Evolutionary conservation across 225 moss, liverwort and hornwort species (phyloP).

Genomic region (Rhytidiadelphus loreus): DNA sequence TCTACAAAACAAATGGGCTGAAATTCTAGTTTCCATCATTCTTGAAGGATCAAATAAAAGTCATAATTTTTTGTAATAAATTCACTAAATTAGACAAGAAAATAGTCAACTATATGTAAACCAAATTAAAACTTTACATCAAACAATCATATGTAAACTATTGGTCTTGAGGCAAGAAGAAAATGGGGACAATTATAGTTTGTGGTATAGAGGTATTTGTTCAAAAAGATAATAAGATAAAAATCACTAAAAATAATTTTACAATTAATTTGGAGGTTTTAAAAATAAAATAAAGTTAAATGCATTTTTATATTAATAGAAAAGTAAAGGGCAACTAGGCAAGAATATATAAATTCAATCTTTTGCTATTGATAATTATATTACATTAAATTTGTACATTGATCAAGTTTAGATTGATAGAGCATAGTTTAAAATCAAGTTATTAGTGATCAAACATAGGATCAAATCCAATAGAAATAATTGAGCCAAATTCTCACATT

Average conservation of each 20-base stretch:
- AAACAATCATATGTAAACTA: too few species aligned
- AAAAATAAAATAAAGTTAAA: background rate
- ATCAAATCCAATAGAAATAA: background rate
- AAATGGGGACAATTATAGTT: too few species aligned
- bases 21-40: too few species aligned
- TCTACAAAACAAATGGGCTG: too few species aligned
- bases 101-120: too few species aligned
- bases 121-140: too few species aligned
- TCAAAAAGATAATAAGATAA: background rate
- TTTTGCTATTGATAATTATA: background rate
- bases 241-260: background rate
- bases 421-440: too few species aligned
- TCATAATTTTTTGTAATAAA: too few species aligned
- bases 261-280: background rate
- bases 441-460: background rate
- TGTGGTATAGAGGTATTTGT: background rate
- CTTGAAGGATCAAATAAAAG: too few species aligned
- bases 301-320: background rate
- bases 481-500: background rate
- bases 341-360: background rate
- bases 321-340: background rate
- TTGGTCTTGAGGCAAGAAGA: too few species aligned
- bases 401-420: background rate
- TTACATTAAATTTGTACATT: background rate
- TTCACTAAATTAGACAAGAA: too few species aligned